Conservation (phyloP, 805 yeast species). For the Komagataella mondaviorum region DNA sequence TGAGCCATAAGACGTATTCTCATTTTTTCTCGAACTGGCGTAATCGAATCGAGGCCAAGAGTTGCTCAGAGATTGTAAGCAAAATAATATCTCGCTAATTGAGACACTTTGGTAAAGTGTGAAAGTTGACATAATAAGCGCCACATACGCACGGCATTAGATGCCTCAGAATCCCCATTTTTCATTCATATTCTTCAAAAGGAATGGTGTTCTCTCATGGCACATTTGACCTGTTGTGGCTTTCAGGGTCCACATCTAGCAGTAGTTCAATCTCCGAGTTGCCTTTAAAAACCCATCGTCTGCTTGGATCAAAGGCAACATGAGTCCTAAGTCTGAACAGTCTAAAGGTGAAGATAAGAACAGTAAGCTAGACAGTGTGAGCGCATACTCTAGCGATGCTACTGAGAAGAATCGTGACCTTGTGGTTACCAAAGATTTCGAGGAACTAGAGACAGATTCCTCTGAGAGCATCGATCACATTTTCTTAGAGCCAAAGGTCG, state of each 20-base stretch:
- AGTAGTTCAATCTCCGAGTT: neutral
- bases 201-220: neutral
- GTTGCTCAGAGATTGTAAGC: neutral
- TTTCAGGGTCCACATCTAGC: neutral
- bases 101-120: neutral
- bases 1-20: neutral
- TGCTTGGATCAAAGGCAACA: neutral
- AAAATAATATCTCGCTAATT: neutral
- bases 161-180: neutral
- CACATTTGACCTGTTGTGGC: neutral
- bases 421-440: neutral
- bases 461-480: constrained; percentile 12
- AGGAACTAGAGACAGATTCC: neutral
- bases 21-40: neutral
- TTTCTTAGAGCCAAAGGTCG: constrained; percentile 32
- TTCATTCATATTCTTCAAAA: neutral
- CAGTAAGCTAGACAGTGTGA: neutral
- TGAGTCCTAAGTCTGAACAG: neutral
- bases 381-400: neutral
- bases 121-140: neutral
- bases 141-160: neutral
- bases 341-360: neutral
- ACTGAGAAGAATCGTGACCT: neutral
- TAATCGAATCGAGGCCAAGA: neutral
- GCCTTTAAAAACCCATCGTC: neutral